Conservation (phyloP, 2,329 filamentous ascomycete genomes). For the Delphinella strobiligena region DNA sequence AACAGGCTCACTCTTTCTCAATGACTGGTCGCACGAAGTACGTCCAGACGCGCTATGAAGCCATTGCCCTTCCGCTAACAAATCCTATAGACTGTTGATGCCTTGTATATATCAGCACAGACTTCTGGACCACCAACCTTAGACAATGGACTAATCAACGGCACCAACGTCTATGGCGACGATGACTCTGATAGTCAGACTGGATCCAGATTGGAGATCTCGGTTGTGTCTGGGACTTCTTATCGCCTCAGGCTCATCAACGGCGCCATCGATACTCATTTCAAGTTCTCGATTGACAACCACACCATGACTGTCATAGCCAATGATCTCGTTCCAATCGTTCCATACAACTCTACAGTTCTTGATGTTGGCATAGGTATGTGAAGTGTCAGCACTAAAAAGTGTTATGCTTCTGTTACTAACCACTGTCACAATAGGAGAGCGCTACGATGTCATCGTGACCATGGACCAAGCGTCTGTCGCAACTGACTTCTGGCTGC, state of each 20-base stretch:
- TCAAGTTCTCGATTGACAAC: constrained; percentile 31
- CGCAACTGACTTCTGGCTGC: constrained; percentile 25
- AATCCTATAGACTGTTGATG: constrained; percentile 24
- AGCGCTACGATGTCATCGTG: constrained; percentile 38
- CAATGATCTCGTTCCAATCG: constrained; percentile 26
- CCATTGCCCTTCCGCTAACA: constrained; percentile 26
- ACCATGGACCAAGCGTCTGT: constrained; percentile 22
- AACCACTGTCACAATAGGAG: constrained; percentile 33
- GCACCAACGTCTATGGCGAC: constrained; percentile 45
- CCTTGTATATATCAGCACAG: constrained; percentile 15
- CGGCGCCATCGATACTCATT: constrained; percentile 21
- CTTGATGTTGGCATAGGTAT: constrained; percentile 26
- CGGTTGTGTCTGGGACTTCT: constrained; percentile 14
- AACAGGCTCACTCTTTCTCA: constrained; percentile 27
- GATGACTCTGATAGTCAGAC: not conserved
- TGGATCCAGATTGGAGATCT: constrained; percentile 15
- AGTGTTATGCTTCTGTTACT: no score
- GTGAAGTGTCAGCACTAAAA: no score
- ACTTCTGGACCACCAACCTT: constrained; percentile 8
- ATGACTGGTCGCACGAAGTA: constrained; percentile 30
- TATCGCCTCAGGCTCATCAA: constrained; percentile 27
- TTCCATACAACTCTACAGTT: constrained; percentile 22
- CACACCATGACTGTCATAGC: constrained; percentile 29
- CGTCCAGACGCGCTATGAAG: no score
- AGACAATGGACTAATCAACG: constrained; percentile 38